Evolutionary conservation across 2,329 filamentous ascomycete genomes (phyloP), one percentile per base, ranked within the genome.

Genomic region (Thelonectria olida): DNA sequence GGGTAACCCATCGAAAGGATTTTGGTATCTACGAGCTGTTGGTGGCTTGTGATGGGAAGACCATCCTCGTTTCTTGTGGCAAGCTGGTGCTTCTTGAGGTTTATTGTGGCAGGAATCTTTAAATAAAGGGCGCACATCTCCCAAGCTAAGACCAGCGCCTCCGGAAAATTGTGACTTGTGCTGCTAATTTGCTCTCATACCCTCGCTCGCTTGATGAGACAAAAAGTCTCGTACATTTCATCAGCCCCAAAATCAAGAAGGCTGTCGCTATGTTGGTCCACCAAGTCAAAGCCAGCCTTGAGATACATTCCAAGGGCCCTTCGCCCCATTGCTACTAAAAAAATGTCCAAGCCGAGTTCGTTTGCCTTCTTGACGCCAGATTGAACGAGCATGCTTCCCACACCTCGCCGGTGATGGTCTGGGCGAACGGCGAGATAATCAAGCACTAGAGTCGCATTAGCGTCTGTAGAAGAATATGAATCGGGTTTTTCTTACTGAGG

Each of bases 341-440:
- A 42, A 5, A 68, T 52, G 3, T 69, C 65, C 1, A 70, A n/a
- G 0, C 65, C 58, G 0, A 72, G 38, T 17, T 61, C 41, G 2
- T 62, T 58, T 7, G 64, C 70, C 25, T 61, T 58, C 13, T 63
- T 42, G 7, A 71, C 39, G 1, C 70, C 69, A 12, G 70, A 69
- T 8, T 48, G 38, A 0, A 73, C 42, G 7, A 72, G 68, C 58
- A 70, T 55, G 6, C 65, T 65, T 2, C 58, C 69, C 10, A 72
- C 47, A 9, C 70, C 68, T 17, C 44, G 54, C 3, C 62, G 48
- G 4, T 67, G 67, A 10, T 72, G 69, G 19, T 67, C 57, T 2
- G 67, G 67, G 13, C 59, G 65, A 23, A 68, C 64, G 13, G 56
- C 65, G 6, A 73, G 54, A 36, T 72, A 72, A 23, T 71, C 67